Evolutionary conservation across 2,329 filamentous ascomycete species (phyloP).

Genomic region (Camillea tinctor): DNA sequence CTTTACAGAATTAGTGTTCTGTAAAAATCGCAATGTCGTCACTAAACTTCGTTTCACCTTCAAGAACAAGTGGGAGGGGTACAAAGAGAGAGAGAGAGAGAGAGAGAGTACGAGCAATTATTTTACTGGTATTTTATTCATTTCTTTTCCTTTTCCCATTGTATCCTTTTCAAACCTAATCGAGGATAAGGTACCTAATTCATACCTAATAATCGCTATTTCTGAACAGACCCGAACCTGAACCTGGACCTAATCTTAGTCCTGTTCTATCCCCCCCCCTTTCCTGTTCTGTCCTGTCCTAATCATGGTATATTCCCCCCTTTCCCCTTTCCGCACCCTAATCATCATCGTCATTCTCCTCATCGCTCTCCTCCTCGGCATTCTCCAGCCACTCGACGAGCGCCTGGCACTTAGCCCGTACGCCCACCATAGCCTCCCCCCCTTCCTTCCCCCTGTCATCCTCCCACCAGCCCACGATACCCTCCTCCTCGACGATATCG

Average conservation of each 20-base stretch:
- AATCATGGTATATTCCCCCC: background rate
- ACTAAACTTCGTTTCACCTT: too few species aligned
- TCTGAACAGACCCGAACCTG: too few species aligned
- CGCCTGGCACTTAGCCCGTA: constrained; percentile 71
- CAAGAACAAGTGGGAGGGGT: too few species aligned
- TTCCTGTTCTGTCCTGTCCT: background rate
- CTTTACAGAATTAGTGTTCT: too few species aligned
- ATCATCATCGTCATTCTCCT: constrained; percentile 46
- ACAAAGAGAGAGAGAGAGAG: too few species aligned
- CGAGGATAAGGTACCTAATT: too few species aligned
- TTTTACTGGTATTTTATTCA: too few species aligned
- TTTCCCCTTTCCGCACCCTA: background rate
- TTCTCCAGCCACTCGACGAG: constrained; percentile 84
- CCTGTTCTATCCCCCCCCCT: background rate
- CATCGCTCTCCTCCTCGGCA: constrained; percentile 68
- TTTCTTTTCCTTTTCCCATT: too few species aligned
- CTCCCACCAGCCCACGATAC: constrained; percentile 84
- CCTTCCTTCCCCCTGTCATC: constrained; percentile 66
- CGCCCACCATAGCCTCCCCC: constrained; percentile 65
- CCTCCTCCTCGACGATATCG: constrained; percentile 87
- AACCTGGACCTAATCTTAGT: too few species aligned
- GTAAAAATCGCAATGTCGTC: too few species aligned
- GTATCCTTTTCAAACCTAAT: too few species aligned
- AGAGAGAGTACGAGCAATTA: too few species aligned
- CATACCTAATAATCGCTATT: background rate